Evolutionary conservation across 495 filamentous ascomycete species (phyloP).

Genomic region (Lophiostoma macrostomum): DNA sequence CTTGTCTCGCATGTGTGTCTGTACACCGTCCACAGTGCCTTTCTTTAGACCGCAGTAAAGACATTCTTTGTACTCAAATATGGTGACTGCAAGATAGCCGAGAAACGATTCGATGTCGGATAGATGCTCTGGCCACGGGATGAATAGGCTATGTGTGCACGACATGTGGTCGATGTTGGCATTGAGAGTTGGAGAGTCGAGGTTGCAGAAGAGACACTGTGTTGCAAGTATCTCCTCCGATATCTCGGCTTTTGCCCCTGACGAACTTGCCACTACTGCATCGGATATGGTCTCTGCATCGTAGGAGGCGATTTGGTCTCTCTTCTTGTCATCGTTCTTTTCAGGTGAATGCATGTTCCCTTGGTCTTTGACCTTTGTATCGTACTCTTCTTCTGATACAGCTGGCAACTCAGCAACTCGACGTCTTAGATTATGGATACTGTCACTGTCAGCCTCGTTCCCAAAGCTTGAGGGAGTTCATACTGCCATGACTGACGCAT

Average conservation of each 20-base stretch:
- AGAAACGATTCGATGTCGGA: conserved; percentile 26
- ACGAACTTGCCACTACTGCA: background rate
- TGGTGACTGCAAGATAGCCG: conserved; percentile 23
- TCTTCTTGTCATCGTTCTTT: conserved; percentile 3
- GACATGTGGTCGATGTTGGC: conserved; percentile 33
- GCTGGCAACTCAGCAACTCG: conserved; percentile 29
- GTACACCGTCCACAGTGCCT: conserved; percentile 17
- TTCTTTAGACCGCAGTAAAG: conserved; percentile 34
- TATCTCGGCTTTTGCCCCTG: conserved; percentile 8
- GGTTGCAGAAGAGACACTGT: conserved; percentile 34
- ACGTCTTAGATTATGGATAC: conserved; percentile 32
- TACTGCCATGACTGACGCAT: conserved; percentile 35
- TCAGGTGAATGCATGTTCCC: too few species aligned
- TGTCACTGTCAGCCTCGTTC: conserved; percentile 7
- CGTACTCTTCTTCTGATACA: conserved; percentile 18
- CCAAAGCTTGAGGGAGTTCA: too few species aligned
- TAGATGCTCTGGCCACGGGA: conserved; percentile 22
- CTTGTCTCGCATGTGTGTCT: conserved; percentile 35
- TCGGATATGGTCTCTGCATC: background rate
- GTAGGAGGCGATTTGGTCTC: background rate
- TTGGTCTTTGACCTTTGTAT: conserved; percentile 12
- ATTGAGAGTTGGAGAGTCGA: conserved; percentile 10
- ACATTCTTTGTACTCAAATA: conserved; percentile 29
- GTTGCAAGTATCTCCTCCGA: conserved; percentile 7
- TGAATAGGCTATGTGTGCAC: conserved; percentile 21